Conservation (phyloP, 1,284 basidiomycete genomes). For the Bondarzewia mesenterica region DNA sequence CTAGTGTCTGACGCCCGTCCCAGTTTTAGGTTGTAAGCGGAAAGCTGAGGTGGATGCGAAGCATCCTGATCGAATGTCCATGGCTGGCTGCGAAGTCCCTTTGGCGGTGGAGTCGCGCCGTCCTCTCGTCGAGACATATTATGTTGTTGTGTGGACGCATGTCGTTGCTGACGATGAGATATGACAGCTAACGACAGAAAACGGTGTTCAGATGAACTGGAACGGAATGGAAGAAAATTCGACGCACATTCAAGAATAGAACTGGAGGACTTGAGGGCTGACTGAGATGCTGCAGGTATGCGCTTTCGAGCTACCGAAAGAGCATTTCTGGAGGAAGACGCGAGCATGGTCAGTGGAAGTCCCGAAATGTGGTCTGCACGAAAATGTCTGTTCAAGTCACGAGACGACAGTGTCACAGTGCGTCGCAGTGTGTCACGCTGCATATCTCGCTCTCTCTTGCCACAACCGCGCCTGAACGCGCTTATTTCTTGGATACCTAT, state of each 20-base stretch:
- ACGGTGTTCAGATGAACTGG: not conserved
- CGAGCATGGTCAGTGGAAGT: slow-evolving; percentile 27
- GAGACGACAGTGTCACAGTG: slow-evolving; percentile 8
- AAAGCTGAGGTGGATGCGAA: slow-evolving; percentile 4
- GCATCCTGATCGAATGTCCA: slow-evolving; percentile 4
- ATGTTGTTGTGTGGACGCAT: not conserved
- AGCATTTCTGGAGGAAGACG: slow-evolving; percentile 20
- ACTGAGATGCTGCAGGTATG: not conserved
- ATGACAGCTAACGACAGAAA: not conserved
- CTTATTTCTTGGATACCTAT: slow-evolving; percentile 17
- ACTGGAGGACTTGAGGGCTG: not conserved
- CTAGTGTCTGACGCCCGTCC: slow-evolving; percentile 6
- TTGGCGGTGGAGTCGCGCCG: not conserved
- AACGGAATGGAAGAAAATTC: not conserved
- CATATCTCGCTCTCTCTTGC: slow-evolving; percentile 9
- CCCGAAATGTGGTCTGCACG: too few species aligned
- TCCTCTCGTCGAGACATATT: too few species aligned
- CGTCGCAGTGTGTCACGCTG: slow-evolving; percentile 5
- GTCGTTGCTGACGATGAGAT: not conserved
- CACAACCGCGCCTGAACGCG: slow-evolving; percentile 20
- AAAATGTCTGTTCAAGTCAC: too few species aligned
- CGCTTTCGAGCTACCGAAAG: slow-evolving; percentile 7
- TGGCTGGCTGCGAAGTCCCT: not conserved
- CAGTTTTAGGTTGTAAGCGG: slow-evolving; percentile 14
- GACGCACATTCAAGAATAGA: not conserved